Percentiles rank a stretch among this genome's conserved stretches.
Evolutionary conservation across 805 yeast genomes (phyloP).

Genomic region (Yamadazyma sp.): DNA sequence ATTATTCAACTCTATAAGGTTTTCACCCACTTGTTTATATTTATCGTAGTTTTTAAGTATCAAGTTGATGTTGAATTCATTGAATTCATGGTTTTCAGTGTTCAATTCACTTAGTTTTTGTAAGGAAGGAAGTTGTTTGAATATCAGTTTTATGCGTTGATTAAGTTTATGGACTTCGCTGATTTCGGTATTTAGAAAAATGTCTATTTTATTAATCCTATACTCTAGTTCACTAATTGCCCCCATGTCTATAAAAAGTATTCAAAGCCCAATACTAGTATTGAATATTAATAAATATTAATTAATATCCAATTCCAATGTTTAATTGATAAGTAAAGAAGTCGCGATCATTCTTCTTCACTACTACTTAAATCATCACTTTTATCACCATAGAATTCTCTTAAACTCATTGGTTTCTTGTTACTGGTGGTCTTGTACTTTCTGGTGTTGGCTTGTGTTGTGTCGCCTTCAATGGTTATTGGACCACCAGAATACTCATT

Average conservation of each 20-base stretch:
- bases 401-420: constrained; percentile 39
- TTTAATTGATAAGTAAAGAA: too few relatives aligned
- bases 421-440: constrained; percentile 1
- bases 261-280: too few relatives aligned
- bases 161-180: neutral
- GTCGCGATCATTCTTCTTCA: constrained; percentile 24
- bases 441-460: neutral
- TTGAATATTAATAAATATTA: too few relatives aligned
- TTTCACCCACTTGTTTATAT: constrained; percentile 5
- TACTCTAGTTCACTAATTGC: neutral
- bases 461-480: constrained; percentile 4
- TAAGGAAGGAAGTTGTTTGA: constrained; percentile 1
- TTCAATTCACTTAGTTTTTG: neutral
- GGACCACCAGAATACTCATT: constrained; percentile 13
- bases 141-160: constrained; percentile 1
- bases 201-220: constrained; percentile 2
- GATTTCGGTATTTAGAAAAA: neutral
- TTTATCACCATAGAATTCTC: constrained; percentile 32
- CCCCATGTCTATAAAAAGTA: too few relatives aligned
- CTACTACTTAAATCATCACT: constrained; percentile 28
- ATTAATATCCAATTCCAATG: too few relatives aligned
- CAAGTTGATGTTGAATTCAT: constrained; percentile 8
- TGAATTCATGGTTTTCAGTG: neutral
- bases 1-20: constrained; percentile 5
- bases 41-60: constrained; percentile 7